Percentiles rank a stretch among this genome's conserved stretches.
phyloP scores from a whole-genome alignment of 345 rosid species.

The Pseudoturritis turrita region DNA sequence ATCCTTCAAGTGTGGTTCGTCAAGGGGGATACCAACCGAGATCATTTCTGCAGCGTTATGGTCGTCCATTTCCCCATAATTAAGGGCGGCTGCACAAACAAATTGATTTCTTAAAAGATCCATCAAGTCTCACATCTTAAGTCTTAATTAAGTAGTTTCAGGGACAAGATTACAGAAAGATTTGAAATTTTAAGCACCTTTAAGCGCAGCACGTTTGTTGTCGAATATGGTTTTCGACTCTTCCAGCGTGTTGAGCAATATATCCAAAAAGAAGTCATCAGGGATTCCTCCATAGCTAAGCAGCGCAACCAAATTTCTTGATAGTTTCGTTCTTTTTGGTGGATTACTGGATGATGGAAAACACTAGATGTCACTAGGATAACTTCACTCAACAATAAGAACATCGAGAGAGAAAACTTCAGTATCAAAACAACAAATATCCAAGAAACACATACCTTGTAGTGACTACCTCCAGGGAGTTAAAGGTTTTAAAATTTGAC shows the following conservation, averaged over 20 bases:
- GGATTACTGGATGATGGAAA: constrained; percentile 41
- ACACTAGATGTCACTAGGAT: neutral
- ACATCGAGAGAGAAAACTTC: neutral
- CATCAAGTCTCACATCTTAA: neutral
- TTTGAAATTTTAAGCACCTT: constrained; percentile 37
- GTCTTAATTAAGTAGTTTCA: no score
- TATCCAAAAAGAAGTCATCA: constrained; percentile 44
- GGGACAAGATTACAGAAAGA: no score
- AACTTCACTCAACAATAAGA: neutral
- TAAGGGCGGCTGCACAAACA: constrained; percentile 44
- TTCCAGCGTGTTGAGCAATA: constrained; percentile 45
- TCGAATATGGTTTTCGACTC: constrained; percentile 40
- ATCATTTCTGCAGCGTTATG: constrained; percentile 45
- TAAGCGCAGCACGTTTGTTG: constrained; percentile 45
- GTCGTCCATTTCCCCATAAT: constrained; percentile 51
- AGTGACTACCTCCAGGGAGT: constrained; percentile 59
- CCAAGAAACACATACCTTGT: constrained; percentile 48
- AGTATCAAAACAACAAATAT: neutral
- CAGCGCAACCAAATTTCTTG: constrained; percentile 55
- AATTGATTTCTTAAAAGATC: neutral
- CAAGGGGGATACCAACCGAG: constrained; percentile 60
- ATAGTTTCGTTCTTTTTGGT: constrained; percentile 47
- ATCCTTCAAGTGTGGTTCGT: constrained; percentile 55
- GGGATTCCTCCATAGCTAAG: constrained; percentile 82
- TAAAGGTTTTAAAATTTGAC: constrained; percentile 22